phyloP scores from a whole-genome alignment of 768 basidiomycete species.

The Trametes cubensis region DNA sequence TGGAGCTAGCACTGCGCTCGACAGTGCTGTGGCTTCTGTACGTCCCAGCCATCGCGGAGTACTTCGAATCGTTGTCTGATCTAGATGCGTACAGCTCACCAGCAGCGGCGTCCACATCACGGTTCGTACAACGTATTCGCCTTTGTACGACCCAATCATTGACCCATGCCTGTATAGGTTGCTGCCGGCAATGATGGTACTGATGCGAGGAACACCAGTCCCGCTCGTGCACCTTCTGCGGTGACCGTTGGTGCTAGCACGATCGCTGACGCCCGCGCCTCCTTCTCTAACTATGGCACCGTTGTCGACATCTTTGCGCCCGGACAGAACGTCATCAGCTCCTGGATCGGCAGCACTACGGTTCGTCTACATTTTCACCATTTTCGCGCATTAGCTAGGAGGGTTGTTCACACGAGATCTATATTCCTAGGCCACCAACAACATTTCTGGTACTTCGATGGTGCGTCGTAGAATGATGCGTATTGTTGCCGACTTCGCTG shows the following conservation, averaged over 20 bases:
- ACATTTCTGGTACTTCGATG: conserved; percentile 28
- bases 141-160: background rate
- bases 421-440: conserved; percentile 9
- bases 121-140: conserved; percentile 8
- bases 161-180: conserved; percentile 16
- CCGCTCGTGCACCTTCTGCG: conserved; percentile 39
- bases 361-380: background rate
- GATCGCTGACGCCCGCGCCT: conserved; percentile 39
- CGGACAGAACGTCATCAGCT: conserved; percentile 29
- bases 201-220: conserved; percentile 38
- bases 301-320: conserved; percentile 47
- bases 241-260: conserved; percentile 45
- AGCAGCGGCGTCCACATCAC: conserved; percentile 12
- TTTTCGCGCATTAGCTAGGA: background rate
- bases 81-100: conserved; percentile 3
- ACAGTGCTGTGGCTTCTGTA: conserved; percentile 30
- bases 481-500: background rate
- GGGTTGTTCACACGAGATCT: background rate
- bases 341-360: conserved; percentile 17
- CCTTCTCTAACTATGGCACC: conserved; percentile 48
- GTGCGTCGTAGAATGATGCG: background rate
- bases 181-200: conserved; percentile 42
- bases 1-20: conserved; percentile 23
- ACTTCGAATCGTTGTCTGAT: background rate
- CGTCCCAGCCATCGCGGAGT: background rate